A percentile compares a stretch with the other conserved stretches of the same genome.
phyloP scores from a whole-genome alignment of 345 rosid genomes.

The Eucalyptus pumila region DNA sequence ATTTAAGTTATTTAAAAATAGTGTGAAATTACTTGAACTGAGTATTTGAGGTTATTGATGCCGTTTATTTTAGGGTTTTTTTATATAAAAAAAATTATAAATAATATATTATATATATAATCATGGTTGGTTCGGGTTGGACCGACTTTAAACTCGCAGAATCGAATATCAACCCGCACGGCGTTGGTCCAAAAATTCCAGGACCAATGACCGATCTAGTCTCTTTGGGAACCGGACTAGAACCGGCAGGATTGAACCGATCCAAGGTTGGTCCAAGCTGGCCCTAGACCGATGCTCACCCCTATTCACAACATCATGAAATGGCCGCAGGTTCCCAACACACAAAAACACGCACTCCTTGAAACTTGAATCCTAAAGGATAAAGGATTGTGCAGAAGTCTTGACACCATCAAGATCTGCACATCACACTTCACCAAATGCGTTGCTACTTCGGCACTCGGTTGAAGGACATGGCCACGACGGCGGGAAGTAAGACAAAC shows the following conservation, averaged over 20 bases:
- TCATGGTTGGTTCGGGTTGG: fast-evolving
- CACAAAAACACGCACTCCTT: background rate
- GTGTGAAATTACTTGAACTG: too few relatives aligned
- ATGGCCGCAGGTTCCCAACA: background rate
- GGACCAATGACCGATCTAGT: fast-evolving
- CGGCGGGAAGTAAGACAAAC: background rate
- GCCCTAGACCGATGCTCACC: too few relatives aligned
- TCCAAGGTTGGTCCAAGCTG: fast-evolving
- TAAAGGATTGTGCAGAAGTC: background rate
- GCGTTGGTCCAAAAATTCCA: fast-evolving
- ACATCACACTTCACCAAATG: background rate
- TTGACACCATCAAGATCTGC: background rate
- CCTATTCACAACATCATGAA: background rate
- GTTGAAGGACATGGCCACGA: background rate
- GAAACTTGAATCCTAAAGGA: background rate
- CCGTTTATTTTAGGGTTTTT: too few relatives aligned
- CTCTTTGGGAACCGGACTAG: too few relatives aligned
- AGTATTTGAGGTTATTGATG: too few relatives aligned
- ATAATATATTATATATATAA: too few relatives aligned
- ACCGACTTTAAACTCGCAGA: fast-evolving
- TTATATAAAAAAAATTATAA: too few relatives aligned
- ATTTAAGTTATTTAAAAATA: too few relatives aligned
- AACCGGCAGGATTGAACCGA: fast-evolving
- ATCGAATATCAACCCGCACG: fast-evolving
- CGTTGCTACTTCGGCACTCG: background rate